These are phyloP conservation scores for Trichosphaerium sp. DNA, from an alignment of 78 protist species.

Conservation along the genomic window DNA sequence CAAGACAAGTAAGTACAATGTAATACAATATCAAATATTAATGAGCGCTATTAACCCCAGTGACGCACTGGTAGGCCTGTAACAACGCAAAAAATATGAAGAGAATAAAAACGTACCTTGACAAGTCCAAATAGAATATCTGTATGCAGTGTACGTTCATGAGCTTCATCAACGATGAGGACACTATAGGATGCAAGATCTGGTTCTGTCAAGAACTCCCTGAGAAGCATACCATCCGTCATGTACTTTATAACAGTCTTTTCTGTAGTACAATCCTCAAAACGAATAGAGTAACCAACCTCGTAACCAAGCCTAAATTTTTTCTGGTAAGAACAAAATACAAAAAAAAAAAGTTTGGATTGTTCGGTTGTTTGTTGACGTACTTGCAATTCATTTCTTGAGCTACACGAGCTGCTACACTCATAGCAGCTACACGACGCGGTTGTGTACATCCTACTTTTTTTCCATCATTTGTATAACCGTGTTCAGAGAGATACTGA, in stretches of 20 bases:
- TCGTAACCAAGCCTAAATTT: background rate
- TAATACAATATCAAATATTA: too few relatives aligned
- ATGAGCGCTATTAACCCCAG: conserved; percentile 43
- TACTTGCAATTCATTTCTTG: conserved; percentile 77
- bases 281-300: conserved; percentile 89
- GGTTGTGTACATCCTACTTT: conserved; percentile 94
- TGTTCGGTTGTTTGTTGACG: conserved; percentile 47
- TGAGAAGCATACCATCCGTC: conserved; percentile 97
- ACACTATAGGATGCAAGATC: conserved; percentile 68
- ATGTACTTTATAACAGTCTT: conserved; percentile 80
- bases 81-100: conserved; percentile 61
- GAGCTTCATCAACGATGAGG: conserved; percentile 98
- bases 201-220: conserved; percentile 86
- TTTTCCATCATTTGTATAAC: conserved; percentile 49
- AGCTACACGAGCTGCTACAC: conserved; percentile 92
- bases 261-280: conserved; percentile 81
- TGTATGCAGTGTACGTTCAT: conserved; percentile 97
- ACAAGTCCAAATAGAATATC: conserved; percentile 91
- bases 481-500: conserved; percentile 87
- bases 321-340: conserved; percentile 14
- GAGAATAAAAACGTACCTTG: conserved; percentile 38
- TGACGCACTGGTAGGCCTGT: conserved; percentile 51
- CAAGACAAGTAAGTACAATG: too few relatives aligned
- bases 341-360: background rate
- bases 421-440: conserved; percentile 94